These are phyloP conservation scores for Amauroascus verrucosus DNA, from an alignment of 2,329 filamentous ascomycete genomes.

Conservation along the genomic window DNA sequence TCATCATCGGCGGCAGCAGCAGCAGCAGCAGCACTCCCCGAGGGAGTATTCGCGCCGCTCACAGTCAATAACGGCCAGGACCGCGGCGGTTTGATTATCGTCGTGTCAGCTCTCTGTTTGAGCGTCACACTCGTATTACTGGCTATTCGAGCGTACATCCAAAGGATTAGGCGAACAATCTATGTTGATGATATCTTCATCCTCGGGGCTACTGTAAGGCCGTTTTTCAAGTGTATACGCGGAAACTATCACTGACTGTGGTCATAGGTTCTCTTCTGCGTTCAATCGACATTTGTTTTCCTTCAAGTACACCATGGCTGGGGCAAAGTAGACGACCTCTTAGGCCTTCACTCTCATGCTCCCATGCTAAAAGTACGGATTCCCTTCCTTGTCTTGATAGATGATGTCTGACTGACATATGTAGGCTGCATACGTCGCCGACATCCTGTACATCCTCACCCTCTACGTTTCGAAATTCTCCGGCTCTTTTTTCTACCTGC, in stretches of 20 bases:
- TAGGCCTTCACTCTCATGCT: slow-evolving; percentile 17
- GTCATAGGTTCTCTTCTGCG: slow-evolving; percentile 25
- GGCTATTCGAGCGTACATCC: slow-evolving; percentile 33
- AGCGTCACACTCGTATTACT: slow-evolving; percentile 33
- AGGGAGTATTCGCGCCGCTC: slow-evolving; percentile 26
- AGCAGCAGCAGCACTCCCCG: slow-evolving; percentile 12
- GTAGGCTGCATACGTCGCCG: slow-evolving; percentile 31
- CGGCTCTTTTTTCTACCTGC: slow-evolving; percentile 31
- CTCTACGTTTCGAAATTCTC: slow-evolving; percentile 37
- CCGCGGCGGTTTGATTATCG: slow-evolving; percentile 34
- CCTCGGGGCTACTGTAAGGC: slow-evolving; percentile 16
- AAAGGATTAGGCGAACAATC: slow-evolving; percentile 23
- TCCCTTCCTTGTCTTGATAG: background rate
- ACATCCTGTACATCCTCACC: slow-evolving; percentile 34
- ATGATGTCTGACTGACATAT: background rate
- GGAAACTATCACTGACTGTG: slow-evolving; percentile 11
- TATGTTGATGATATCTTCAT: slow-evolving; percentile 31
- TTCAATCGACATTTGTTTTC: slow-evolving; percentile 33
- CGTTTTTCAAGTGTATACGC: slow-evolving; percentile 7
- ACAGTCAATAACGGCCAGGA: slow-evolving; percentile 29
- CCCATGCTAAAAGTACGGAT: slow-evolving; percentile 31
- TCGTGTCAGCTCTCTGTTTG: slow-evolving; percentile 32
- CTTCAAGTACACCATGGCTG: slow-evolving; percentile 32
- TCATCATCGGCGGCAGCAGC: slow-evolving; percentile 4
- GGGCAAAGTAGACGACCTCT: slow-evolving; percentile 25